These are phyloP conservation scores for Pseudogymnoascus sp. DNA, from an alignment of 2,329 filamentous ascomycete genomes.

Conservation along the genomic window DNA sequence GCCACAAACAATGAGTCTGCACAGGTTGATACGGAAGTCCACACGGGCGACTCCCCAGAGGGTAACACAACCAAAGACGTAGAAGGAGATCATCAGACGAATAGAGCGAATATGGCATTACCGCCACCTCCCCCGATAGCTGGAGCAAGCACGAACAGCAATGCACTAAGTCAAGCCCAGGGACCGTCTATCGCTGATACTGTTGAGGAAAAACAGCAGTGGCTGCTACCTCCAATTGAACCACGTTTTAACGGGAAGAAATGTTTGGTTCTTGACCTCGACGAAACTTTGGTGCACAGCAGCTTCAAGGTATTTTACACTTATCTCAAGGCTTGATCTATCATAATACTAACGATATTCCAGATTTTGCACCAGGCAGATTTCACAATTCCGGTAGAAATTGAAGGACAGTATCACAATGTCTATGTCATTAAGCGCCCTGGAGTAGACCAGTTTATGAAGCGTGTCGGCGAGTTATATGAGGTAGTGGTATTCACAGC, in stretches of 20 bases:
- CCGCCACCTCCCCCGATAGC: conserved; percentile 17
- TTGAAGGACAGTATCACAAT: conserved; percentile 97
- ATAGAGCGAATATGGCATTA: conserved; percentile 16
- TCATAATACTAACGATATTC: conserved; percentile 9
- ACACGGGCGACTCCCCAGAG: neutral
- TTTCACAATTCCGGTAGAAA: conserved; percentile 97
- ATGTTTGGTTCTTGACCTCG: conserved; percentile 88
- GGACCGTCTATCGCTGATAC: conserved; percentile 15
- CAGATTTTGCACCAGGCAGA: conserved; percentile 96
- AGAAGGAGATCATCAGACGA: neutral
- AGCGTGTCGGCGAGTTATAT: conserved; percentile 92
- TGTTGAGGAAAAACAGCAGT: conserved; percentile 26
- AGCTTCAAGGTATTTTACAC: conserved; percentile 74
- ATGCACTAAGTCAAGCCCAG: conserved; percentile 21
- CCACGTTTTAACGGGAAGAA: conserved; percentile 80
- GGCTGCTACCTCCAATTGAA: conserved; percentile 69
- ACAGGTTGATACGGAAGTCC: neutral
- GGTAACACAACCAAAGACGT: neutral
- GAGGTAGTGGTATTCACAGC: conserved; percentile 98
- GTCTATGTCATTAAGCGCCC: conserved; percentile 99
- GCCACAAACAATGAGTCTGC: neutral
- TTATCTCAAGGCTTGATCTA: neutral
- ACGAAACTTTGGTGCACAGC: conserved; percentile 95
- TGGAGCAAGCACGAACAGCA: conserved; percentile 15
- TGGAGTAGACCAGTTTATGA: conserved; percentile 99